Evolutionary conservation across 345 rosid species (phyloP), one percentile per base, ranked within the genome.

Genomic region (Ceriops tagal): DNA sequence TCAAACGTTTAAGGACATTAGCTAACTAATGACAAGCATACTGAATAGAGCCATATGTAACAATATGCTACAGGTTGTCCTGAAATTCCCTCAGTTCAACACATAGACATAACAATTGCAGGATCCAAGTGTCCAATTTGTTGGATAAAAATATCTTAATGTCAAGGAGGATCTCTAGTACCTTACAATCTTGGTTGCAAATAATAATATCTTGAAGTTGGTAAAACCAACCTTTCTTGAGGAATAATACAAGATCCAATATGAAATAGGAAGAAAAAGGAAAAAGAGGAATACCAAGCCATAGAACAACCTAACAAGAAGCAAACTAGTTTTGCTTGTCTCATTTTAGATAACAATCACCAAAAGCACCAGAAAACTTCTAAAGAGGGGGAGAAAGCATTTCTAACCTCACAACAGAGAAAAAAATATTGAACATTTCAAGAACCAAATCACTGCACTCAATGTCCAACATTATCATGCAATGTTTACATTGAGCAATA

Each of bases 391-490:
- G 43, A 28, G 43, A 69, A 64, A 60, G 73, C 68, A 58, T 63
- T 65, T 22, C 75, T 69, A 52, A 93, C 97, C 97, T 87, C 76
- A 85, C 95, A 75, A 82, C 72, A 53, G 1, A 24, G 26, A 24
- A 24, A 24, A 24, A 24, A 51, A 71, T 75, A 52, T 80, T 82
- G 77, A 93, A 93, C 97, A 93, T 87, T 70, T 91, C 86, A 68
- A 80, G 76, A 69, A 88, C 76, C 68, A 93, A 85, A 84, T 91
- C 88, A 46, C 67, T 61, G 82, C 89, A 86, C 67, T 78, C 88
- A 28, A 83, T 70, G 72, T 90, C 92, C 80, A 93, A 84, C 96
- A 93, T 83, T 56, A 87, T 75, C 77, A 93, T 86, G 61, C 80
- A 93, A 68, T 89, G 89, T 77, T 82, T 88, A 66, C 88, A 92